phyloP scores from a whole-genome alignment of 2,329 filamentous ascomycete species.

The Leptodontidium sp. region DNA sequence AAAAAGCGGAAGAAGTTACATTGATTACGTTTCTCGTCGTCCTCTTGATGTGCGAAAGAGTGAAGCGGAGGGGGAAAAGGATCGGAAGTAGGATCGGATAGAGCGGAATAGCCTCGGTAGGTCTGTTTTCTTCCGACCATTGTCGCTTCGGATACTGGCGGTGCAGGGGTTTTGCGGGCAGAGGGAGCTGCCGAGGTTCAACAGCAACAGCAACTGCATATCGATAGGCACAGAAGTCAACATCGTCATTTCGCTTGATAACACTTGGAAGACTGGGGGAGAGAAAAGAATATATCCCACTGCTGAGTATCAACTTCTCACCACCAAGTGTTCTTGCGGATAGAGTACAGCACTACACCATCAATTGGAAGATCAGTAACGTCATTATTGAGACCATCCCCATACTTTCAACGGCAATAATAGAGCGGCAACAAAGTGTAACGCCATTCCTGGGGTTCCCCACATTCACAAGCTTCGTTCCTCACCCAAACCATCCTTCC shows the following conservation, averaged over 20 bases:
- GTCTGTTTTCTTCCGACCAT: background rate
- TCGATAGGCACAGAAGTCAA: constrained; percentile 5
- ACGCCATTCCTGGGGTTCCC: constrained; percentile 35
- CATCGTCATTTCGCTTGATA: constrained; percentile 23
- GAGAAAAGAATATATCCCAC: background rate
- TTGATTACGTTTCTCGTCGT: background rate
- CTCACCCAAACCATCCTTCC: constrained; percentile 27
- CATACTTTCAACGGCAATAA: constrained; percentile 8
- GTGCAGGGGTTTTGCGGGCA: constrained; percentile 1
- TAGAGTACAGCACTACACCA: background rate
- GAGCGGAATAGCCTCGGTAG: background rate
- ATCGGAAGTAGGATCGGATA: constrained; percentile 23
- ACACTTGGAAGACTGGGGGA: constrained; percentile 21
- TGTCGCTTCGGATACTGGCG: constrained; percentile 11
- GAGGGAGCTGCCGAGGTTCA: constrained; percentile 23
- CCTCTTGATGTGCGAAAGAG: background rate
- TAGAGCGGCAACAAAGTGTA: constrained; percentile 30
- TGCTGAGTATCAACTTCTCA: background rate
- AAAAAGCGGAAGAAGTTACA: background rate
- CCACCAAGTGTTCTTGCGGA: background rate
- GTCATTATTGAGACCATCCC: background rate
- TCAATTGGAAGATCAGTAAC: constrained; percentile 10
- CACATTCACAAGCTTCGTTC: constrained; percentile 41
- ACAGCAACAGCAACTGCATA: background rate
- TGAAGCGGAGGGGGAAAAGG: background rate